These are phyloP conservation scores for Phytophthora megakarya DNA, from an alignment of 352 stramenopile species.

Conservation along the genomic window DNA sequence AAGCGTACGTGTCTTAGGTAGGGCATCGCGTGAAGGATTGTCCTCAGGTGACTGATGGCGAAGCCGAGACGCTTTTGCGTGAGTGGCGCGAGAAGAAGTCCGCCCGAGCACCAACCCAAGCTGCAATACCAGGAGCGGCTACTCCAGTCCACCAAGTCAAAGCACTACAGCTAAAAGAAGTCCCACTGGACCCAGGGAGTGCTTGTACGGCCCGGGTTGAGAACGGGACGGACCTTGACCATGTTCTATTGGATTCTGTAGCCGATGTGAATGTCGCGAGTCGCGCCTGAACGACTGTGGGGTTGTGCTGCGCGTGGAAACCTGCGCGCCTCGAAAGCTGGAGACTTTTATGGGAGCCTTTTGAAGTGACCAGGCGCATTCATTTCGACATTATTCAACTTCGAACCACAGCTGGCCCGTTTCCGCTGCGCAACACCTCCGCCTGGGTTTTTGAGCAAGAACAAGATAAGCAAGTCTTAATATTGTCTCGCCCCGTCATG, in stretches of 20 bases:
- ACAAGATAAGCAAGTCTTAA: background rate
- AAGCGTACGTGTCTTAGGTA: constrained; percentile 11
- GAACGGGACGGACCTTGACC: background rate
- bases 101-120: too few species aligned
- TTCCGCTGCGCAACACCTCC: background rate
- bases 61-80: constrained; percentile 1
- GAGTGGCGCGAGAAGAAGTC: constrained; percentile 20
- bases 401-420: background rate
- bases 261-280: background rate
- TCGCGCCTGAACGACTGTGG: too few species aligned
- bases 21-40: constrained; percentile 14
- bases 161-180: background rate
- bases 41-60: background rate
- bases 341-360: too few species aligned
- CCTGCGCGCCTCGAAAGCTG: too few species aligned
- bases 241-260: background rate
- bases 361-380: background rate
- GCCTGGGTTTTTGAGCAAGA: background rate
- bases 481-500: background rate
- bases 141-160: background rate
- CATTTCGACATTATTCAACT: background rate
- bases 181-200: background rate
- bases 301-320: too few species aligned
- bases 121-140: too few species aligned
- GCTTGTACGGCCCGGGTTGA: background rate